These are phyloP conservation scores for Hericium coralloides DNA, from an alignment of 768 basidiomycete genomes.

Conservation along the genomic window DNA sequence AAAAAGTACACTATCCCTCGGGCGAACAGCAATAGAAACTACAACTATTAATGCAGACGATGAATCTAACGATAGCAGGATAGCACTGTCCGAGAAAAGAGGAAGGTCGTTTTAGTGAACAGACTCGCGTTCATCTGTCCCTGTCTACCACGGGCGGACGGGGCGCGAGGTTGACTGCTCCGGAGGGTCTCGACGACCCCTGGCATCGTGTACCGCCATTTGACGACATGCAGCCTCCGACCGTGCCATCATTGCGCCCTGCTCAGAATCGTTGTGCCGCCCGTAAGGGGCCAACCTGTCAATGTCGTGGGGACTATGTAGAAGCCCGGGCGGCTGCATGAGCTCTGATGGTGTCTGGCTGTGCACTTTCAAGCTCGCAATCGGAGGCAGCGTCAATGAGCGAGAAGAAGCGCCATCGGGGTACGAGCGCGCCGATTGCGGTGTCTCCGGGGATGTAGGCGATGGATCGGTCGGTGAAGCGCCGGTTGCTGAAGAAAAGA, in stretches of 20 bases:
- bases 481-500: constrained; percentile 9
- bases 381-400: not conserved
- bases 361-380: constrained; percentile 1
- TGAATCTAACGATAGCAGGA: not conserved
- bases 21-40: not conserved
- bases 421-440: constrained; percentile 3
- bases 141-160: constrained; percentile 14
- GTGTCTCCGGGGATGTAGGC: constrained; percentile 7
- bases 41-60: not conserved
- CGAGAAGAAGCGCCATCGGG: not conserved
- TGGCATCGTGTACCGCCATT: not conserved
- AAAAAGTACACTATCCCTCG: not conserved
- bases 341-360: constrained; percentile 2
- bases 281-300: not conserved
- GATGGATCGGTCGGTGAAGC: constrained; percentile 14
- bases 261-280: not conserved
- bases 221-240: too few relatives aligned
- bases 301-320: too few relatives aligned
- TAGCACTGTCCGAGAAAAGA: not conserved
- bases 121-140: too few relatives aligned
- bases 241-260: too few relatives aligned
- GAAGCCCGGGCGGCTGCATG: not conserved
- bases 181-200: constrained; percentile 1
- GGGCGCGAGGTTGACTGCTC: constrained; percentile 9
- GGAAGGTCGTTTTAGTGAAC: not conserved